Conservation (phyloP, 495 filamentous ascomycete species). For the Daldinia concentrica region DNA sequence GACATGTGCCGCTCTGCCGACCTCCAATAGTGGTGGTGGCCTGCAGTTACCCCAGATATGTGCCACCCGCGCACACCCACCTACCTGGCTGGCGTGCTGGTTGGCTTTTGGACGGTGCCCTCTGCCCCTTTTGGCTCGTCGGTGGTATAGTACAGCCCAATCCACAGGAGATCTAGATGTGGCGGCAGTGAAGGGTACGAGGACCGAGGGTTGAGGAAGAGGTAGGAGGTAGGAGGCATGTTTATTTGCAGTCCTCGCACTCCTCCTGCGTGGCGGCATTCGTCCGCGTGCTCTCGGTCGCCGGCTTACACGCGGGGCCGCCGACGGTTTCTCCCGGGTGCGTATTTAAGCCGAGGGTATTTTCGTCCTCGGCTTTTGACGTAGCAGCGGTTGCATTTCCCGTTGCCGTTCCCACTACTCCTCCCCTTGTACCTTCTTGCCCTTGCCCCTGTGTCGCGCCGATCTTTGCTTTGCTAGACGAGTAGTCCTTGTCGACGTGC, state of each 20-base stretch:
- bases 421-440: no score
- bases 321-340: constrained; percentile 23
- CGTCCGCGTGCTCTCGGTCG: constrained; percentile 19
- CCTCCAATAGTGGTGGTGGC: neutral
- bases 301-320: constrained; percentile 30
- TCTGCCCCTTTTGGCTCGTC: neutral
- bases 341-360: constrained; percentile 18
- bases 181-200: neutral
- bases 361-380: constrained; percentile 9
- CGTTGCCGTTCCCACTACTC: neutral
- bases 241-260: constrained; percentile 43
- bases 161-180: neutral
- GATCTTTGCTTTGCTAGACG: neutral
- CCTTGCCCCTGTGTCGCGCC: no score
- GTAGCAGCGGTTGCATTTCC: neutral
- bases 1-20: neutral
- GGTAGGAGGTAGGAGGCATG: neutral
- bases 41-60: neutral
- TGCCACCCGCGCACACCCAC: neutral
- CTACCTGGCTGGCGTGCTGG: neutral
- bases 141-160: neutral
- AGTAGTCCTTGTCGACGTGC: constrained; percentile 73
- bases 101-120: neutral
- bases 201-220: neutral
- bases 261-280: constrained; percentile 16